Base-by-base conservation (phyloP, 202 grass and related monocot species). In the Panicum hallii region DNA sequence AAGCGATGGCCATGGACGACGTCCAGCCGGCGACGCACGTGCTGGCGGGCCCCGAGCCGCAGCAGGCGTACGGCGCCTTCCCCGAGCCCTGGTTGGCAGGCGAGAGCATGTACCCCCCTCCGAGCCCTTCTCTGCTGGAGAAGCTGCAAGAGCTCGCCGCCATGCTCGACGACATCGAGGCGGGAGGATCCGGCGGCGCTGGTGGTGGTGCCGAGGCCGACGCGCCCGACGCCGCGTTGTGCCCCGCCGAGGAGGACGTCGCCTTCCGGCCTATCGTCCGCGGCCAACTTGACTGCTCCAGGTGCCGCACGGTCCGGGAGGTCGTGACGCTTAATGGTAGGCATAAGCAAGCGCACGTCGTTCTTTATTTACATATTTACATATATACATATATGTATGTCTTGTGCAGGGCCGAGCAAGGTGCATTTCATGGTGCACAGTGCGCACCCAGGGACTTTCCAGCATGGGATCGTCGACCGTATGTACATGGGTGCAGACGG, bases 281-380 rank as follows among this genome's bases (percentile, higher is more conserved):
- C 8, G 66, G 52, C n/a, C 79, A 70, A 19, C 52, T 70, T n/a
- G 79, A 70, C 50, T 81, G 79, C 79, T 4, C 50, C 52, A 44
- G 54, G 1, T 81, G 79, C 79, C n/a, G 1, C 52, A 5, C 79
- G 0, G 40, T 58, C 50, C 22, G 79, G 52, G 79, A 81, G 7
- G 0, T 54, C 11, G 6, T 67, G 9, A 7, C n/a, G 5, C 14
- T 10, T 15, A 15, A 22, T 15, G 63, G 78, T 80, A 26, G 4
- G 36, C n/a, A 34, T 7, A 41, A 40, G 53, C 53, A n/a, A 38
- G 36, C 36, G 4, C 36, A 38, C 36, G 36, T 38, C 3, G 36
- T 38, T 38, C 36, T 38, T 38, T 38, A 4, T 38, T 38, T 46
- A 46, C 44, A 46, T 46, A 10, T 46, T 11, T 11, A 9, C 9